Evolutionary conservation across 1,284 basidiomycete genomes (phyloP).

Genomic region (Malassezia japonica): DNA sequence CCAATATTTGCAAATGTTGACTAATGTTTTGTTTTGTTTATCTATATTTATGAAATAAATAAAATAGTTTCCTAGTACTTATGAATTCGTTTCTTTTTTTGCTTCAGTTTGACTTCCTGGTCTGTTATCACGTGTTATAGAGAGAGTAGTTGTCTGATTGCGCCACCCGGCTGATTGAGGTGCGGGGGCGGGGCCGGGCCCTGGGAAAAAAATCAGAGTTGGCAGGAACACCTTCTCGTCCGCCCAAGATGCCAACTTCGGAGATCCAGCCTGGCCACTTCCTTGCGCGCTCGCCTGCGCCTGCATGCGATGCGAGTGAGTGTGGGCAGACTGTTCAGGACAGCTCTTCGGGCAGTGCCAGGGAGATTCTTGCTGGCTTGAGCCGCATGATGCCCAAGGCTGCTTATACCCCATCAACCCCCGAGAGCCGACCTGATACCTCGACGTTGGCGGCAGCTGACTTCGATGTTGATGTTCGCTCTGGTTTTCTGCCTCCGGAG

Average conservation of each 20-base stretch:
- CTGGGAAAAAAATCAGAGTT: no score
- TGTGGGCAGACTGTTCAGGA: not conserved
- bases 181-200: no score
- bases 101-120: no score
- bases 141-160: no score
- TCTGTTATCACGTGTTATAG: no score
- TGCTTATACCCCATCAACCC: not conserved
- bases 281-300: not conserved
- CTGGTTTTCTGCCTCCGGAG: conserved; percentile 82
- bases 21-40: not conserved
- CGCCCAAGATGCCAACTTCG: no score
- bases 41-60: not conserved
- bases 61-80: not conserved
- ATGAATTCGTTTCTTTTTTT: not conserved
- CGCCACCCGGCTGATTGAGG: no score
- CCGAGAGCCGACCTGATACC: conserved; percentile 55
- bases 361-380: not conserved
- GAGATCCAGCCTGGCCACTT: not conserved
- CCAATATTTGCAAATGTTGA: not conserved
- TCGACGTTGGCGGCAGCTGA: conserved; percentile 81
- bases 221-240: no score
- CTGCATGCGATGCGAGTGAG: not conserved
- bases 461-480: conserved; percentile 83
- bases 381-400: not conserved
- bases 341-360: not conserved